These are phyloP conservation scores for Dactylorhiza incarnata DNA, from an alignment of 106 monocot species.

Conservation along the genomic window DNA sequence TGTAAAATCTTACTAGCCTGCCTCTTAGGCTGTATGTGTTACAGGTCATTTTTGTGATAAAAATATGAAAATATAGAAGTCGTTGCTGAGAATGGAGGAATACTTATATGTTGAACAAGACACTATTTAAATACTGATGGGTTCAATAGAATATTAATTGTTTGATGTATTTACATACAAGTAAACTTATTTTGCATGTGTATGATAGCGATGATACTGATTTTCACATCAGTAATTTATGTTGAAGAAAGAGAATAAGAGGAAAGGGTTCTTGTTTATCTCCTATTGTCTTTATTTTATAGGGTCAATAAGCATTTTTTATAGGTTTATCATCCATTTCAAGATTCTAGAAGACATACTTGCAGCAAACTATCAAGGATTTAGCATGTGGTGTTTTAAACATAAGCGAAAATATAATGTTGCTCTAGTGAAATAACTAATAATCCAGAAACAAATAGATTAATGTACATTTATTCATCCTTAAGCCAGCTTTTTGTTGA, in stretches of 20 bases:
- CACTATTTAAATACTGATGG: background rate
- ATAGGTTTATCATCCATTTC: background rate
- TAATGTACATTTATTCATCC: background rate
- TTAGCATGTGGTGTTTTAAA: background rate
- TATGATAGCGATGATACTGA: background rate
- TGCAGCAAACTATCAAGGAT: background rate
- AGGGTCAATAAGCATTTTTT: too few relatives aligned
- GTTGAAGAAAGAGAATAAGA: background rate
- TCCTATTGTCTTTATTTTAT: background rate
- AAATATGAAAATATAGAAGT: background rate
- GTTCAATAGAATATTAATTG: background rate
- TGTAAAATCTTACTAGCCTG: background rate
- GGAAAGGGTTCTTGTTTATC: background rate
- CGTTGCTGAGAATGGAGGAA: background rate
- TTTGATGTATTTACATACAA: background rate
- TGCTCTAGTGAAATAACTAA: background rate
- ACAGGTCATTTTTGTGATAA: background rate
- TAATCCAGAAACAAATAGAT: background rate
- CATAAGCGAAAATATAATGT: background rate
- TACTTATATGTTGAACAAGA: background rate
- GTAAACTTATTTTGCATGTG: background rate
- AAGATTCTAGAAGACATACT: background rate
- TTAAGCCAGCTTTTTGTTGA: conserved; percentile 16
- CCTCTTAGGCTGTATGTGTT: background rate
- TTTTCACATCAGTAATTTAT: background rate